Percentiles rank a stretch among this genome's conserved stretches.
Evolutionary conservation across 805 yeast species (phyloP).

Genomic region (Yarrowia bubula): DNA sequence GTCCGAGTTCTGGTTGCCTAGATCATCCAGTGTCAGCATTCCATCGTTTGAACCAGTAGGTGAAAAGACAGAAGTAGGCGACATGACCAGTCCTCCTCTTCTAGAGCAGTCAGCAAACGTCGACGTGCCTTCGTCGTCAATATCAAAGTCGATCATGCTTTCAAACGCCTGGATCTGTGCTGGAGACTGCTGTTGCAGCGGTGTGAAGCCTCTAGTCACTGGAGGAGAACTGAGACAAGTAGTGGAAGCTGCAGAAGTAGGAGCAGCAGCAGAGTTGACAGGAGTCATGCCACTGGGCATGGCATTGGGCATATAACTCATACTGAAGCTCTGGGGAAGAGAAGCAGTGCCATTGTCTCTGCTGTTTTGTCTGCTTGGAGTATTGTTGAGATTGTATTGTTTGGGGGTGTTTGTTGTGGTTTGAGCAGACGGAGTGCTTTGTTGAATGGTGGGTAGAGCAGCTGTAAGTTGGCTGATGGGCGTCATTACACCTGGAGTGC

Average conservation of each 20-base stretch:
- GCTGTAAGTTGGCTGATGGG: slow-evolving; percentile 23
- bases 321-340: slow-evolving; percentile 19
- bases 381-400: slow-evolving; percentile 1
- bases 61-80: slow-evolving; percentile 9
- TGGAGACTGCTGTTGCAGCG: slow-evolving; percentile 14
- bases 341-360: neutral
- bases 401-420: neutral
- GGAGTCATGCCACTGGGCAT: neutral
- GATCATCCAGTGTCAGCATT: slow-evolving; percentile 3
- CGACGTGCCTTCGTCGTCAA: slow-evolving; percentile 21
- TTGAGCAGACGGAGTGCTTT: slow-evolving; percentile 5
- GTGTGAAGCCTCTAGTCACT: slow-evolving; percentile 7
- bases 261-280: neutral
- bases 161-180: slow-evolving; percentile 18
- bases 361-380: neutral
- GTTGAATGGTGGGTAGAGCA: slow-evolving; percentile 15
- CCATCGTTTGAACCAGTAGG: slow-evolving; percentile 7
- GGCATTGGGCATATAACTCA: neutral
- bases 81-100: slow-evolving; percentile 22
- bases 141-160: slow-evolving; percentile 21
- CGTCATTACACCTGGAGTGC: slow-evolving; percentile 7
- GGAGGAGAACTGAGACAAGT: slow-evolving; percentile 18
- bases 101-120: slow-evolving; percentile 22
- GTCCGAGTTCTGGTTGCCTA: slow-evolving; percentile 18
- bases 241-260: slow-evolving; percentile 5